A percentile compares a stretch with the other conserved stretches of the same genome.
These are phyloP conservation scores for Coemansia sp. DNA, from an alignment of 192 early-diverging fungal species.

Conservation along the genomic window DNA sequence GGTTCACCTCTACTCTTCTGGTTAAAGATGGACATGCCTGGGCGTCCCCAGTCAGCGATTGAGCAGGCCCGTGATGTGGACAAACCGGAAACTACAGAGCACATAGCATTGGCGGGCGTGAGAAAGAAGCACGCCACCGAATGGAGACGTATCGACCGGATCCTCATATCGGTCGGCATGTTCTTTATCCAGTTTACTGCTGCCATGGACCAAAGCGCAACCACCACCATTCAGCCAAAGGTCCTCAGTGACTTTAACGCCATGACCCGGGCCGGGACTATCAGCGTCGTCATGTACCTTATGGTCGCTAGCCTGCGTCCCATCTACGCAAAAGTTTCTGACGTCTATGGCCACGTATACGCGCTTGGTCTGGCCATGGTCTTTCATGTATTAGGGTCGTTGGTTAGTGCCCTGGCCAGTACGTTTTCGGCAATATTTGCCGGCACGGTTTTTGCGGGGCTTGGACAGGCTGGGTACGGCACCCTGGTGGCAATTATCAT, in stretches of 20 bases:
- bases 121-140: constrained; percentile 29
- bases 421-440: constrained; percentile 33
- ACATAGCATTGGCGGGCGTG: constrained; percentile 3
- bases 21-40: no score
- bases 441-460: constrained; percentile 35
- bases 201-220: constrained; percentile 25
- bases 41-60: no score
- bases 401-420: constrained; percentile 21
- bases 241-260: constrained; percentile 44
- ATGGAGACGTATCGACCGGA: constrained; percentile 26
- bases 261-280: constrained; percentile 25
- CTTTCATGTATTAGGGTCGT: constrained; percentile 22
- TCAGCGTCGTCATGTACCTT: constrained; percentile 28
- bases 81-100: no score
- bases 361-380: constrained; percentile 13
- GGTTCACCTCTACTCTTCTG: no score
- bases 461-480: constrained; percentile 34
- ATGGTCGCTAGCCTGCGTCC: constrained; percentile 22
- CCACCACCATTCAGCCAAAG: constrained; percentile 21
- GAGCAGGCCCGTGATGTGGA: no score
- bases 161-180: constrained; percentile 24
- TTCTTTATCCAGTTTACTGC: constrained; percentile 47
- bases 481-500: constrained; percentile 39
- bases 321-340: constrained; percentile 30
- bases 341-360: constrained; percentile 28